Base-by-base conservation (phyloP, 75 land plant species). In the Azolla pinnata region DNA sequence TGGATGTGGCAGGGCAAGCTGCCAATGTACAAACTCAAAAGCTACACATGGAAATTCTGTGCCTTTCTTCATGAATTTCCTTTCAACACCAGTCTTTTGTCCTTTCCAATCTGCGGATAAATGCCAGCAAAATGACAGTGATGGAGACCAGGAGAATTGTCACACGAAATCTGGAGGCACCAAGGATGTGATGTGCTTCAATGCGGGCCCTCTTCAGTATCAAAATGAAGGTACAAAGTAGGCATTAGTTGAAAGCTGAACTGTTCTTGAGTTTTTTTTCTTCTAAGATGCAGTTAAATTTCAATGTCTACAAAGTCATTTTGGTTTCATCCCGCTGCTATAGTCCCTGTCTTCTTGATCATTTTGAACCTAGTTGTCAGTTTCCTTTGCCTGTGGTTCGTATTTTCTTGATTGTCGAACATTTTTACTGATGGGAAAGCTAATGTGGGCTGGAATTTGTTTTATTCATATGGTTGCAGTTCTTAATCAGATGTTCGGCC, bases 401-500 rank as follows among this genome's bases (percentile, higher is more conserved):
- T n/a, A n/a, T n/a, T n/a, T n/a, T n/a, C n/a, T n/a, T n/a, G n/a
- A n/a, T n/a, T n/a, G n/a, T n/a, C n/a, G n/a, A n/a, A n/a, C n/a
- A n/a, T n/a, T n/a, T n/a, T n/a, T n/a, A n/a, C n/a, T n/a, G n/a
- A n/a, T n/a, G n/a, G n/a, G n/a, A n/a, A n/a, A n/a, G n/a, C n/a
- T n/a, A n/a, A n/a, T n/a, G n/a, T n/a, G n/a, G n/a, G n/a, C n/a
- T n/a, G n/a, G n/a, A n/a, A n/a, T n/a, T n/a, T n/a, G n/a, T n/a
- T n/a, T n/a, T n/a, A n/a, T n/a, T n/a, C n/a, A n/a, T n/a, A n/a
- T 54, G 19, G n/a, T 30, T 58, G 54, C 86, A 90, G 97, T 82
- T 9, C 34, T 91, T 33, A 66, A 52, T 35, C 79, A 83, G 2
- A 78, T 91, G 58, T 88, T 88, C 63, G 63, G 67, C 10, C 97